Conservation (phyloP, 2,329 filamentous ascomycete species). For the Colletotrichum destructivum region DNA sequence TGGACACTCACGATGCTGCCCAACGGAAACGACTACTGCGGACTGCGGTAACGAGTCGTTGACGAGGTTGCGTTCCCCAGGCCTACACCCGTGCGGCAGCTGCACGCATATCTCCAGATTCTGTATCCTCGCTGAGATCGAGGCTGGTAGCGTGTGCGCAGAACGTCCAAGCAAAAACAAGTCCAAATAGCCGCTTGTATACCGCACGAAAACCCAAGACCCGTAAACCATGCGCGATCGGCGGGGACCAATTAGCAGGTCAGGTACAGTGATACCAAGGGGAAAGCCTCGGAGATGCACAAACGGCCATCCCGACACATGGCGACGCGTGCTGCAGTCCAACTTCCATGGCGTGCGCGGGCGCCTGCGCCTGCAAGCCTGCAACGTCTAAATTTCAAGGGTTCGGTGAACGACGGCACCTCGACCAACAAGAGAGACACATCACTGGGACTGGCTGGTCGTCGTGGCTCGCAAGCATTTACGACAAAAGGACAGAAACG, state of each 20-base stretch:
- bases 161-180: constrained; percentile 7
- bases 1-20: neutral
- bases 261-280: neutral
- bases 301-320: constrained; percentile 3
- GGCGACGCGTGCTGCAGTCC: neutral
- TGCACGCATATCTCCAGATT: neutral
- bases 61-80: neutral
- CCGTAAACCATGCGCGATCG: neutral
- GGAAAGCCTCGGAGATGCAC: constrained; percentile 16
- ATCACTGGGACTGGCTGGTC: constrained; percentile 4
- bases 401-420: neutral
- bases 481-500: neutral
- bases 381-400: neutral
- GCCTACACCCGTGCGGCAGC: neutral
- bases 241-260: neutral
- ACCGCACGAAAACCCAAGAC: neutral
- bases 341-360: neutral
- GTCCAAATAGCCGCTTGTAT: constrained; percentile 5
- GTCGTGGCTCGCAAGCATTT: too few relatives aligned
- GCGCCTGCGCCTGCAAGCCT: neutral
- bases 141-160: neutral
- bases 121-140: neutral
- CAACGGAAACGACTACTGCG: neutral
- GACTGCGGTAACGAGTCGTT: neutral
- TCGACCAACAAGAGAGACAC: neutral